Percentiles rank a stretch among this genome's conserved stretches.
Evolutionary conservation across 2,329 filamentous ascomycete genomes (phyloP).

Genomic region (Mariannaea elegans): DNA sequence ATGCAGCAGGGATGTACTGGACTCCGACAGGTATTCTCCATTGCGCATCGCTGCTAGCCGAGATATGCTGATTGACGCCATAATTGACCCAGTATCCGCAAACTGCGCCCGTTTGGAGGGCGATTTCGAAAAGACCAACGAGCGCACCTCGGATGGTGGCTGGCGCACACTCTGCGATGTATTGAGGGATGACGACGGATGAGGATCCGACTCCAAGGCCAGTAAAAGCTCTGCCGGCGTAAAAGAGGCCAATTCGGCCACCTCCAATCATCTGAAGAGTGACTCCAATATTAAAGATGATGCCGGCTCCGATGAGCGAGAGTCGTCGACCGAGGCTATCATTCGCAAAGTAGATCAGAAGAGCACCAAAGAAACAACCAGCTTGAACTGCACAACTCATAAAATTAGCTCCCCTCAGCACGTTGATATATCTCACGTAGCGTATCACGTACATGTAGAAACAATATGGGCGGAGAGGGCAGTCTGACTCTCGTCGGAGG

Average conservation of each 20-base stretch:
- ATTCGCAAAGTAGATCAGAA: conserved; percentile 64
- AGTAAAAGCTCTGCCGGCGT: conserved; percentile 62
- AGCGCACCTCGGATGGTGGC: conserved; percentile 60
- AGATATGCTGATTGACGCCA: conserved; percentile 29
- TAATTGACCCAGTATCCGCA: conserved; percentile 53
- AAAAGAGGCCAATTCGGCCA: conserved; percentile 60
- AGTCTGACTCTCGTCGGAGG: neutral
- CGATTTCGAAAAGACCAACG: conserved; percentile 60
- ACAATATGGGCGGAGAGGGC: conserved; percentile 20
- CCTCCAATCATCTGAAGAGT: conserved; percentile 58
- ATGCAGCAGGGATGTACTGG: conserved; percentile 27
- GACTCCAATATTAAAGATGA: conserved; percentile 59
- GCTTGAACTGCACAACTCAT: conserved; percentile 46
- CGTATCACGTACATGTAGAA: conserved; percentile 9
- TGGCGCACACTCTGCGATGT: conserved; percentile 65
- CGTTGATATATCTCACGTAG: neutral
- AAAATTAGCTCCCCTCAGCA: neutral
- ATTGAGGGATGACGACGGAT: conserved; percentile 64
- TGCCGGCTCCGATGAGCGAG: conserved; percentile 60
- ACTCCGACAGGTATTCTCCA: conserved; percentile 54
- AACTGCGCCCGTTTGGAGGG: conserved; percentile 60
- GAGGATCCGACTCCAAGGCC: conserved; percentile 61
- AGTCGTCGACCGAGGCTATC: conserved; percentile 63
- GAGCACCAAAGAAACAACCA: conserved; percentile 63
- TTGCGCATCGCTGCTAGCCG: conserved; percentile 32